Evolutionary conservation across 148 eudicot species (phyloP).

Genomic region (Cornus suecica): DNA sequence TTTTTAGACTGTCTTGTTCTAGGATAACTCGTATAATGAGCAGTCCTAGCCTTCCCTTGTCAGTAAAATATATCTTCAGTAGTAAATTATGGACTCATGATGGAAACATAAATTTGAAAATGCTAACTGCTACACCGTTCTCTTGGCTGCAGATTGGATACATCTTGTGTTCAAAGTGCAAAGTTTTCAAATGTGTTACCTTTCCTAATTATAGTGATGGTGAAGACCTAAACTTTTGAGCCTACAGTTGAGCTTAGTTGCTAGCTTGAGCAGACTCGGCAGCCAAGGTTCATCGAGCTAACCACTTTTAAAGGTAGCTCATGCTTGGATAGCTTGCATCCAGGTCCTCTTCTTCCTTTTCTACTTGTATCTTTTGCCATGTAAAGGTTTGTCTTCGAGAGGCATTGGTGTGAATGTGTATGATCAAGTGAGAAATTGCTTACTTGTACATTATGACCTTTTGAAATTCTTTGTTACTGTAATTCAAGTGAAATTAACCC

Average conservation of each 20-base stretch:
- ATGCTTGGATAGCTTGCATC: not conserved
- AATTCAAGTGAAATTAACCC: not conserved
- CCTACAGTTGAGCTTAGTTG: not conserved
- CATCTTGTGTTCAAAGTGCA: slow-evolving; percentile 74
- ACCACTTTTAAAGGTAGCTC: not conserved
- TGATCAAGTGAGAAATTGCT: not conserved
- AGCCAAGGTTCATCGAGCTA: not conserved
- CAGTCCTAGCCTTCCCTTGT: not conserved
- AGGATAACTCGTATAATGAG: not conserved
- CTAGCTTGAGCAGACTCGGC: not conserved
- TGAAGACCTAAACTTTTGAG: slow-evolving; percentile 27
- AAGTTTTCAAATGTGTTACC: slow-evolving; percentile 93
- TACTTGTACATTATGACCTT: not conserved
- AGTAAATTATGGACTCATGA: not conserved
- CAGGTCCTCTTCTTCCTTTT: not conserved
- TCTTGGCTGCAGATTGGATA: slow-evolving; percentile 59
- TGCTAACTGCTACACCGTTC: not conserved
- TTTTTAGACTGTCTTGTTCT: not conserved
- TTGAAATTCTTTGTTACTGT: not conserved
- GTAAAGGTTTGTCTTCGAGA: not conserved
- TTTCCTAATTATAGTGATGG: slow-evolving; percentile 75
- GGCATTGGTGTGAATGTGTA: not conserved
- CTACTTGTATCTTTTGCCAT: not conserved
- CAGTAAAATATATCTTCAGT: not conserved
- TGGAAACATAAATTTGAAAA: not conserved